Base-by-base conservation (phyloP, 805 yeast genomes). In the Starmerella gropengiesseri region DNA sequence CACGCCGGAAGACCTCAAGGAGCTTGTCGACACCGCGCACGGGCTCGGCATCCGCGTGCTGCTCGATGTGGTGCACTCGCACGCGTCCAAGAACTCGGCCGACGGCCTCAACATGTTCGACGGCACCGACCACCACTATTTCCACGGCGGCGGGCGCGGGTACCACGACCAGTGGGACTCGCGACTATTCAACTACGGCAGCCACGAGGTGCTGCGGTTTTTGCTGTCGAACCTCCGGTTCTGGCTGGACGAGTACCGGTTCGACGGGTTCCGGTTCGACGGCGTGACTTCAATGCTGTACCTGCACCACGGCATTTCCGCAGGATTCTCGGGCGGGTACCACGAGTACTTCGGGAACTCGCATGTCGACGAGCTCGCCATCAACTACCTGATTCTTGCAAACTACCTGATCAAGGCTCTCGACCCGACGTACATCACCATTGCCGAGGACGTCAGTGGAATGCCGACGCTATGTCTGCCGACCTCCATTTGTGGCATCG, bases 371-470 rank as follows among this genome's bases (percentile, higher is more conserved):
- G 73, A 74, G 49, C 96, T 87, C 58, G 94, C 95, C 3, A 66
- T 89, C 41, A 71, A 78, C 22, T 89, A 89, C 60, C 64, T 89
- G 56, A 86, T 87, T 81, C 62, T 91, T 48, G 96, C 95, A n/a
- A 91, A 89, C 61, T 74, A 75, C 52, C 62, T 89, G 53, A 74
- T 89, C 50, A 67, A 64, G 25, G 70, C 74, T 50, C 67, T 77
- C 52, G 61, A 66, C 27, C 65, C 72, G 12, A 65, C 69, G 42
- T 75, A 81, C 51, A 72, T 81, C 8, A 75, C 94, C 1, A 81
- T 89, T 51, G 97, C 97, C 3, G 98, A 89, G 61, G 98, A 89
- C 60, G 98, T 89, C 36, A 79, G 91, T 38, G 98, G 98, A 9
- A 89, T 89, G 80, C 98, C 98, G 26, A 86, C 96, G 1, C 65